These are phyloP conservation scores for Penicillium waksmanii DNA, from an alignment of 495 filamentous ascomycete genomes.

Conservation along the genomic window DNA sequence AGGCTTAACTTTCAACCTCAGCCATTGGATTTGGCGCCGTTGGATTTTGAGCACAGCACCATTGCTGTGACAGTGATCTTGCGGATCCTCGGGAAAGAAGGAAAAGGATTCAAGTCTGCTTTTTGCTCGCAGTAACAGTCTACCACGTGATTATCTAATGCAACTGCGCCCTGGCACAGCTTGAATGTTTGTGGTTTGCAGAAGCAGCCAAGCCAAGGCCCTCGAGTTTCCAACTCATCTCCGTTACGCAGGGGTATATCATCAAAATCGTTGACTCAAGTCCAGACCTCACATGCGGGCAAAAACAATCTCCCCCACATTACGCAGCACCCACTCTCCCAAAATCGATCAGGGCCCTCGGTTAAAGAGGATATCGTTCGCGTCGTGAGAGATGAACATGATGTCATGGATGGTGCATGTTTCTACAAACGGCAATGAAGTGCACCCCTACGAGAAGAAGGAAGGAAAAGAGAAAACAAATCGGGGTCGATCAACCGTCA, in stretches of 20 bases:
- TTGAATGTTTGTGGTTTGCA: neutral
- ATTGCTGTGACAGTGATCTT: neutral
- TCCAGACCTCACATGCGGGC: constrained; percentile 13
- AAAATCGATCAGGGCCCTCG: constrained; percentile 19
- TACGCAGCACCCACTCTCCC: constrained; percentile 13
- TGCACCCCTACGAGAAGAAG: constrained; percentile 6
- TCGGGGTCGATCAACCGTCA: constrained; percentile 7
- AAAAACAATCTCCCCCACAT: constrained; percentile 4
- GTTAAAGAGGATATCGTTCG: constrained; percentile 17
- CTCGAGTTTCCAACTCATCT: constrained; percentile 1
- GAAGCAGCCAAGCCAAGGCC: neutral
- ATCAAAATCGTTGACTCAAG: constrained; percentile 2
- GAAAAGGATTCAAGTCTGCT: neutral
- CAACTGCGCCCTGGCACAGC: neutral
- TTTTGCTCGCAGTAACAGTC: constrained; percentile 9
- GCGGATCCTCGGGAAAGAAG: neutral
- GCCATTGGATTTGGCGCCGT: constrained; percentile 36
- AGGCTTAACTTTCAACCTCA: constrained; percentile 15
- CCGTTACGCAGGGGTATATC: neutral
- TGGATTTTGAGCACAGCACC: constrained; percentile 23
- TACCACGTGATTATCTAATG: constrained; percentile 23
- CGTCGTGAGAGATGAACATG: constrained; percentile 14
- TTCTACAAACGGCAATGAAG: constrained; percentile 19
- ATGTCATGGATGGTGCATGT: constrained; percentile 24
- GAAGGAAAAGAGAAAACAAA: constrained; percentile 21